phyloP scores from a whole-genome alignment of 2,329 filamentous ascomycete species.

The Clarireedia paspali region DNA sequence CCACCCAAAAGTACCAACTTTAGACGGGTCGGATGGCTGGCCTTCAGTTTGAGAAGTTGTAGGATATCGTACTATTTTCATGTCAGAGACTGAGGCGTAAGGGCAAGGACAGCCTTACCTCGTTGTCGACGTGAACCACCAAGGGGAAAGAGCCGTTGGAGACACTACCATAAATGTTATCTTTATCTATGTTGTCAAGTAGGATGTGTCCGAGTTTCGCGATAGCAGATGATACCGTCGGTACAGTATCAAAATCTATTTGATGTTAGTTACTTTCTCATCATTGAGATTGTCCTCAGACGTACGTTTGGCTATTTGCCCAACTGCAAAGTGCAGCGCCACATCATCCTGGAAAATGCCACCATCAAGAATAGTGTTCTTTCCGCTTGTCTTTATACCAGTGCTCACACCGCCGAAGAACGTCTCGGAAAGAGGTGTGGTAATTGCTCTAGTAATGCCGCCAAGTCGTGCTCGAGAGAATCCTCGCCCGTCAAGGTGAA shows the following conservation, averaged over 20 bases:
- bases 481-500: conserved; percentile 34
- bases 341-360: conserved; percentile 37
- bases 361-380: conserved; percentile 32
- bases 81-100: neutral
- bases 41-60: conserved; percentile 34
- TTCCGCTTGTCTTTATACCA: conserved; percentile 33
- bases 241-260: conserved; percentile 20
- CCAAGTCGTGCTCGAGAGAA: conserved; percentile 36
- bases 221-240: conserved; percentile 27
- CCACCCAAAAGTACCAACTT: conserved; percentile 35
- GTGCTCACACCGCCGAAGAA: conserved; percentile 36
- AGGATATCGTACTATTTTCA: conserved; percentile 34
- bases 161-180: conserved; percentile 33
- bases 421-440: conserved; percentile 30
- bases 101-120: conserved; percentile 21
- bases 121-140: conserved; percentile 34
- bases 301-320: conserved; percentile 30
- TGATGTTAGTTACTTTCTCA: neutral
- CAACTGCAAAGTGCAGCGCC: conserved; percentile 35
- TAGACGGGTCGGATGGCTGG: conserved; percentile 26
- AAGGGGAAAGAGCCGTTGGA: conserved; percentile 33
- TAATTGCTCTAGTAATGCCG: conserved; percentile 37
- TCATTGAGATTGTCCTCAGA: conserved; percentile 7
- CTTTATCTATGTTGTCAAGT: conserved; percentile 28
- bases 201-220: conserved; percentile 32